Evolutionary conservation across 2,329 filamentous ascomycete species (phyloP), one percentile per base, ranked within the genome.

Genomic region (Fusarium duplospermum): DNA sequence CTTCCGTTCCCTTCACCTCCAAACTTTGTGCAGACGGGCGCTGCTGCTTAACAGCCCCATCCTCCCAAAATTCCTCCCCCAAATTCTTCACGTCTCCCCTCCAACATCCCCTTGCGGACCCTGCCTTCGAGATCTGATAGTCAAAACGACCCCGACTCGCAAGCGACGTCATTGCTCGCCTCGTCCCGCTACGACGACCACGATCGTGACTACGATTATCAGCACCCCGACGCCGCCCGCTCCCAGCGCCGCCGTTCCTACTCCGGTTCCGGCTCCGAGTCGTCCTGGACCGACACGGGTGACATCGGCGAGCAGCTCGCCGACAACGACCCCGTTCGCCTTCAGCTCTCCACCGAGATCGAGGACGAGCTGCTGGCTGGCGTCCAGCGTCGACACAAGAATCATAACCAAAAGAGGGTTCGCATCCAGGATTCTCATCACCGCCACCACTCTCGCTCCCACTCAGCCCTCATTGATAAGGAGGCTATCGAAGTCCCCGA

Each of bases 291-390:
- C 81, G 95, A 98, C 83, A 98, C 96, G 52, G 96, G 95, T 80
- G 96, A 98, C 84, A 90, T 98, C 79, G 94, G 94, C 80, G 96
- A 98, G 86, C 96, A 97, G 88, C 88, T 95, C 78, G 93, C 90
- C 79, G 92, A 93, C 86, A 91, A 91, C 80, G 94, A 98, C 82
- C 94, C 94, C 69, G 88, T 97, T 76, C 91, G 90, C 77, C 89
- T 91, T 77, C 92, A 90, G 79, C 87, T 96, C 69, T 87, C 88
- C 80, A 87, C 90, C 77, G 91, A 91, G 76, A 84, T 93, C 67
- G 90, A 94, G 82, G 89, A 88, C 78, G 88, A 90, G 77, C 85
- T 88, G 64, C 86, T 92, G 77, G 87, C 87, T 58, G 85, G 84
- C 77, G 83, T 86, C 69, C 80, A 82, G 73, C 84, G 86, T 78